Evolutionary conservation across 805 yeast species (phyloP), one percentile per base, ranked within the genome.

Genomic region (Candida multigemmis): DNA sequence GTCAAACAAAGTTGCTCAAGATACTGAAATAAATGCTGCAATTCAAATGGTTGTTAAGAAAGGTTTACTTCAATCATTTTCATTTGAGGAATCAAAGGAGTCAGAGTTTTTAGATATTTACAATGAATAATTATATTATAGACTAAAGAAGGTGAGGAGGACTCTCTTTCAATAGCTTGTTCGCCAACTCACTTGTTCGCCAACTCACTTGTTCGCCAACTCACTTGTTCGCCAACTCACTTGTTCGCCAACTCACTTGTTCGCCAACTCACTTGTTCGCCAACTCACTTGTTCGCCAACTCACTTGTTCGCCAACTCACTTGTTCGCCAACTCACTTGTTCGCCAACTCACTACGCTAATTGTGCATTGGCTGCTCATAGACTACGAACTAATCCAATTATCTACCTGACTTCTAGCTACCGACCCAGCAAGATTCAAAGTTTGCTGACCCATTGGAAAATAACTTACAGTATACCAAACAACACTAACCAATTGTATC

Each of bases 391-490:
- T 58, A 21, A 62, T 52, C 68, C 68, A 62, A 17, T 51, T 46
- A 33, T 56, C 67, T 2, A 60, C 68, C 38, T 61, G 68, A 19
- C 59, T 46, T 27, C 65, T 41, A 10, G 68, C 68, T 16, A 62
- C 68, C 7, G 46, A 45, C 3, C 64, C 48, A 1, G 68, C 68
- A 28, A 62, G 38, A 26, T 50, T 57, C 26, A 62, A 42, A 1
- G 68, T 61, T 34, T 61, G 68, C 14, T 46, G 48, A 6, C 68
- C 68, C 59, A 61, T 42, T n/a, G 68, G 68, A 37, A 62, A 62
- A 41, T 62, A 62, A 34, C 67, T 60, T 14, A 62, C 64, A 2
- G 68, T 57, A 40, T 62, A 62, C 68, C 68, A 61, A 4, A 59
- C 28, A 3, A 61, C 67, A 37, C 59, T 49, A 12, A 59, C 23